These are phyloP conservation scores for Cunninghamia lanceolata DNA, from an alignment of 75 land plant genomes.

Conservation along the genomic window DNA sequence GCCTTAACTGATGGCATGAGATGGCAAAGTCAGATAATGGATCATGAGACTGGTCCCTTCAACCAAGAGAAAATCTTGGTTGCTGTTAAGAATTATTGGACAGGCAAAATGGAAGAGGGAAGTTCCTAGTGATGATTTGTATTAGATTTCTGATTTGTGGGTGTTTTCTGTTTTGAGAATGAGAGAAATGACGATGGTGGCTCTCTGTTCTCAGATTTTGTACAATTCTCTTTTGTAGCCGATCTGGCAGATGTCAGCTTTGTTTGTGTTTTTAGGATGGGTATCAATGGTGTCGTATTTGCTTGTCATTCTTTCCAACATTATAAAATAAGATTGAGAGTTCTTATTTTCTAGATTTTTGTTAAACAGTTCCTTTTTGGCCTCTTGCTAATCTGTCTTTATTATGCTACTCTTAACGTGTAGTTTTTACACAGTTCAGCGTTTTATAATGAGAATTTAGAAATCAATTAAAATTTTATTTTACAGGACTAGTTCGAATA, in stretches of 20 bases:
- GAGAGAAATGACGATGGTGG: neutral
- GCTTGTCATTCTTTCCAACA: neutral
- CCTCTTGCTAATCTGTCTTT: neutral
- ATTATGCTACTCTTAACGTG: neutral
- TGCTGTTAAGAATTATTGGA: conserved; percentile 79
- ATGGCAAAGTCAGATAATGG: conserved; percentile 73
- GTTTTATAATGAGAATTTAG: too few species aligned
- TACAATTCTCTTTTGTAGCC: neutral
- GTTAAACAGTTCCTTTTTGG: neutral
- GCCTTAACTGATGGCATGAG: conserved; percentile 52
- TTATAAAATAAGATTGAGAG: neutral
- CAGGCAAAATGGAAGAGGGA: conserved; percentile 14
- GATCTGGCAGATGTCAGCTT: neutral
- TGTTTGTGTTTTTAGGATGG: neutral
- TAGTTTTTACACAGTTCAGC: too few species aligned
- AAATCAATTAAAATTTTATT: too few species aligned
- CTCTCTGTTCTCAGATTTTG: conserved; percentile 1
- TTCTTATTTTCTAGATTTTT: neutral
- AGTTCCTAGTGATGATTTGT: neutral
- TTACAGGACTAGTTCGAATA: too few species aligned
- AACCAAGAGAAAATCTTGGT: conserved; percentile 68
- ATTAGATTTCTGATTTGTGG: neutral
- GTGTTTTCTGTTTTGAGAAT: neutral
- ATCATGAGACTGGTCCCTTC: conserved; percentile 86
- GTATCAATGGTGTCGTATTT: neutral